Base-by-base conservation (phyloP, 768 basidiomycete genomes). In the Galerina marginata region DNA sequence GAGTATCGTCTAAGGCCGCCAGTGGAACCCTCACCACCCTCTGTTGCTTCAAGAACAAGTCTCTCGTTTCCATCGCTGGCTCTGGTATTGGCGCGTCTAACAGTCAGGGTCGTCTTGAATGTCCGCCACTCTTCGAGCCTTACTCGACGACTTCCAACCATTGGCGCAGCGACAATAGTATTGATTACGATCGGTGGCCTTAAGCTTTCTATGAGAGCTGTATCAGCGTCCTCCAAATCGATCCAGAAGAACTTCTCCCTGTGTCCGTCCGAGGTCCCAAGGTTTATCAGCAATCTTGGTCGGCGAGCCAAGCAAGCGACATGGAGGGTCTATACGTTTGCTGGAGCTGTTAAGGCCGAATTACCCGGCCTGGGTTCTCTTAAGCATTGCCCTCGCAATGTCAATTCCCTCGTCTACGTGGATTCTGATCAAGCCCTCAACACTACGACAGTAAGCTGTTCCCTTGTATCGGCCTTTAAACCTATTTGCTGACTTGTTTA, bases 81-180 rank as follows among this genome's bases (percentile, higher is more conserved):
- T 79, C 75, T 16, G 81, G 81, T 2, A 81, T 83, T 42, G 78
- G 80, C 20, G 81, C 81, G 6, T 72, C 74, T 2, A 80, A 79
- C 56, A 81, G 77, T 0, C 80, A 81, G 55, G 72, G n/a, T 68
- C 16, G 71, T n/a, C n/a, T n/a, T n/a, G n/a, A n/a, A n/a, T 69
- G 68, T 15, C 72, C 77, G 6, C 74, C 77, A 25, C n/a, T 29
- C n/a, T 26, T 47, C 37, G 50, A 55, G 36, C 44, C 44, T 12
- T 25, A 38, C 14, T 9, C 37, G n/a, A n/a, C n/a, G n/a, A n/a
- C n/a, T n/a, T n/a, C n/a, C n/a, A n/a, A n/a, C n/a, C n/a, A n/a
- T n/a, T n/a, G n/a, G n/a, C n/a, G n/a, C n/a, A n/a, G n/a, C n/a
- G n/a, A n/a, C n/a, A n/a, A n/a, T n/a, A n/a, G n/a, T n/a, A n/a